A percentile compares a stretch with the other conserved stretches of the same genome.
Conservation (phyloP, 202 grass and related monocot genomes). For the Schoenoplectus tabernaemontani region DNA sequence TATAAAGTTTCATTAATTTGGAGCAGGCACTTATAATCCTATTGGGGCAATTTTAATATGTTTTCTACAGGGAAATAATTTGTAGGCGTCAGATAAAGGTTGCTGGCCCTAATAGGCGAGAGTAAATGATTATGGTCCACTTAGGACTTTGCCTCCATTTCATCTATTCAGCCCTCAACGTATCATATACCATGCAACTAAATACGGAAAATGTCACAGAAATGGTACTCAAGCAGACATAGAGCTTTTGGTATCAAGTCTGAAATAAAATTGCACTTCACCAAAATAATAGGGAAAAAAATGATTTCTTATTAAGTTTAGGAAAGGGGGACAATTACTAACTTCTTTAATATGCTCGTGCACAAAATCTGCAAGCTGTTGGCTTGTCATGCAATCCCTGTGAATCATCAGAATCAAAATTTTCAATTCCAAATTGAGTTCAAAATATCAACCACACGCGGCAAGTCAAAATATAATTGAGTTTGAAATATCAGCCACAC, state of each 20-base stretch:
- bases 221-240: background rate
- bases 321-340: conserved; percentile 13
- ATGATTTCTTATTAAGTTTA: background rate
- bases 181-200: background rate
- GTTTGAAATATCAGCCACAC: no score
- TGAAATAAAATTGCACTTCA: background rate
- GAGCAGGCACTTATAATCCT: background rate
- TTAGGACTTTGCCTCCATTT: background rate
- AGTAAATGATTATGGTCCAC: background rate
- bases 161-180: background rate
- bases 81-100: background rate
- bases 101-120: background rate
- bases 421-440: background rate
- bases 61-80: background rate
- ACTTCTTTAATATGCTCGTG: conserved; percentile 52
- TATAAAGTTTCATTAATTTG: background rate
- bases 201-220: background rate
- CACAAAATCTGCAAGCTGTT: conserved; percentile 79
- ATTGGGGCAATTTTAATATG: background rate
- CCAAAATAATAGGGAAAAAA: background rate
- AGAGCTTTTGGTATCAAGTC: background rate
- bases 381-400: conserved; percentile 97
- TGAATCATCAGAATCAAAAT: background rate
- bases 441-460: background rate
- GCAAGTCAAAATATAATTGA: background rate